Base-by-base conservation (phyloP, 148 eudicot genomes). In the Amaranthus cruentus region DNA sequence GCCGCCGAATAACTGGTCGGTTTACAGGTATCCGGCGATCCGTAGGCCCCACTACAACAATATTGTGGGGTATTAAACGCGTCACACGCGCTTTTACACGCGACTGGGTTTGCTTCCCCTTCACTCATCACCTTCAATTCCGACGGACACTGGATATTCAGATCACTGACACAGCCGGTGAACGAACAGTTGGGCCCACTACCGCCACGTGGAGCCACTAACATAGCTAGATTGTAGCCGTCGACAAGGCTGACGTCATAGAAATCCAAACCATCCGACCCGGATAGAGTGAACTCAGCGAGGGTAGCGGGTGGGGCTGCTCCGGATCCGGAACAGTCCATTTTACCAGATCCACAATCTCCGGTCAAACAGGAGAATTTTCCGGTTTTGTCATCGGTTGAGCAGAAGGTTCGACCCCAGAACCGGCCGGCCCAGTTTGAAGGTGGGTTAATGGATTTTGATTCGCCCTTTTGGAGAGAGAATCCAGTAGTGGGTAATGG, bases 241-340 rank as follows among this genome's bases (percentile, higher is more conserved):
- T 91, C 96, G 14, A 91, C 96, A 7, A 91, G 82, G 79, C 96
- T 91, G 18, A 91, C 92, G 54, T 91, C 96, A 57, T 70, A 91
- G 80, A 91, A 91, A 47, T 88, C 93, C 75, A 81, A 62, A 9
- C 91, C 91, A 21, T 73, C 80, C 44, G 49, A 68, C 4, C 89
- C 90, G 78, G 81, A 72, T 4, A 90, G 84, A 0, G 87, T 88
- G 80, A 90, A 86, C 71, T 90, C 96, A 0, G 90, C 90, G 0
- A 90, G 85, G 11, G 92, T 85, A 3, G 92, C 90, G 0, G 96
- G 96, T 0, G 96, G 88, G 7, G 77, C 49, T 0, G 93, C 91
- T 9, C 81, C 81, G 2, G 73, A 69, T 4, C 92, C 92, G 65
- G 77, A 55, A 76, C 97, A 91, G 15, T 85, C 87, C 0, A 89